Conservation (phyloP, 2,329 filamentous ascomycete genomes). For the Alternaria alternata region DNA sequence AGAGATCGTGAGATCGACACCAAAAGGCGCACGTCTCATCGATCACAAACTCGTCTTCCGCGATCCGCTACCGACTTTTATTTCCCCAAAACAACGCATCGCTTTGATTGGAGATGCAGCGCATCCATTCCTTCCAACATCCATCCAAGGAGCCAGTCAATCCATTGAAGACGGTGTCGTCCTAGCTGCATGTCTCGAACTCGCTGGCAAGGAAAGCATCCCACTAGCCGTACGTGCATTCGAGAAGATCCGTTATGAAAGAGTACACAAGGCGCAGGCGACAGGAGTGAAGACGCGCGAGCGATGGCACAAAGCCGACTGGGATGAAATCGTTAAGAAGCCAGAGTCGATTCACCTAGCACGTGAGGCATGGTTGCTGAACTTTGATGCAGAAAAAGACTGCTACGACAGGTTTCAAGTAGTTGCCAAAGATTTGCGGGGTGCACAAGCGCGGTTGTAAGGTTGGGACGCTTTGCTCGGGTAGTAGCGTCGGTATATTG, state of each 20-base stretch:
- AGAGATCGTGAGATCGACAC: constrained; percentile 46
- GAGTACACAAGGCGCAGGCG: constrained; percentile 40
- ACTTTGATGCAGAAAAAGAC: constrained; percentile 44
- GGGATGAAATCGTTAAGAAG: constrained; percentile 34
- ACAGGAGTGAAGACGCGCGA: constrained; percentile 42
- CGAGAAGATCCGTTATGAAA: constrained; percentile 44
- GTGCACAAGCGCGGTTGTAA: constrained; percentile 21
- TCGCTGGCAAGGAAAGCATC: constrained; percentile 37
- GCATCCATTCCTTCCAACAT: constrained; percentile 63
- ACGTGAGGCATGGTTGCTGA: constrained; percentile 41
- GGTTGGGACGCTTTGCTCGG: background rate
- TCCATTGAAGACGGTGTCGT: constrained; percentile 60
- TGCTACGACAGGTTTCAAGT: constrained; percentile 41
- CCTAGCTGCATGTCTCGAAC: constrained; percentile 35
- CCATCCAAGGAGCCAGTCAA: constrained; percentile 63
- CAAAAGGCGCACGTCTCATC: constrained; percentile 48
- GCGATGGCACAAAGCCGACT: constrained; percentile 43
- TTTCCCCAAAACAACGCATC: constrained; percentile 58
- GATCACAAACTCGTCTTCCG: constrained; percentile 65
- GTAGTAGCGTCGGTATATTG: background rate
- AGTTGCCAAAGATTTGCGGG: constrained; percentile 23
- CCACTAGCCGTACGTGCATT: constrained; percentile 38
- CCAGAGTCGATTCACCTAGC: constrained; percentile 41
- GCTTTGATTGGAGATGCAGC: constrained; percentile 63
- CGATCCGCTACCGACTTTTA: constrained; percentile 62